phyloP scores from a whole-genome alignment of 345 rosid species.

The Aquilaria malaccensis region DNA sequence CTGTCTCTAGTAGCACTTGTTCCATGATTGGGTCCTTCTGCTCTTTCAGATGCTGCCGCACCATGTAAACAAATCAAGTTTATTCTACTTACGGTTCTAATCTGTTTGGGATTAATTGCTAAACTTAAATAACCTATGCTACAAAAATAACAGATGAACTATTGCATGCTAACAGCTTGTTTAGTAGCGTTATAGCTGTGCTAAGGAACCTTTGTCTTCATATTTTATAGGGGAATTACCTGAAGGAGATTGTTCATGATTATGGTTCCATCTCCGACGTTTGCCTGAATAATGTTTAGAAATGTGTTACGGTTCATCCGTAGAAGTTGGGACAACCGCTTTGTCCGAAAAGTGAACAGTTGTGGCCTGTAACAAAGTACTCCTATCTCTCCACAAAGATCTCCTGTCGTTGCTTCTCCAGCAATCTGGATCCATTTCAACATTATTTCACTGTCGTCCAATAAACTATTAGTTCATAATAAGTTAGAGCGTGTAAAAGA shows the following conservation, averaged over 20 bases:
- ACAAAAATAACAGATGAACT: background rate
- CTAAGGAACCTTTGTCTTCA: conserved; percentile 34
- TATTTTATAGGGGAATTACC: conserved; percentile 24
- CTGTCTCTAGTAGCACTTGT: conserved; percentile 54
- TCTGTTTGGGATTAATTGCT: background rate
- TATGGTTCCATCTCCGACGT: conserved; percentile 88
- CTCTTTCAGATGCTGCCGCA: conserved; percentile 60
- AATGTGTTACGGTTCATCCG: conserved; percentile 82
- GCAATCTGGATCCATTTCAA: conserved; percentile 40
- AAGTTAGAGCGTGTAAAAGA: background rate
- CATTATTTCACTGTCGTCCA: background rate
- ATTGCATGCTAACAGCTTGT: no score
- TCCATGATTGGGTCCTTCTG: conserved; percentile 63
- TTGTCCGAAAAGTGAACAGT: conserved; percentile 81
- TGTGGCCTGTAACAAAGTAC: conserved; percentile 87
- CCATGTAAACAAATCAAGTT: background rate
- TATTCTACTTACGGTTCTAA: no score
- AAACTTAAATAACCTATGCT: no score
- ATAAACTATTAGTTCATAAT: background rate
- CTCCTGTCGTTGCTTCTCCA: conserved; percentile 68
- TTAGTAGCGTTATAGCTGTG: conserved; percentile 40
- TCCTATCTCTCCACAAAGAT: conserved; percentile 81
- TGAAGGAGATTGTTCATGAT: conserved; percentile 91
- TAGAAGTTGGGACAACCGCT: conserved; percentile 77
- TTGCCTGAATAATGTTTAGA: conserved; percentile 78